Percentiles rank a stretch among this genome's conserved stretches.
Conservation (phyloP, 2,329 filamentous ascomycete genomes). For the Penicillium italicum region DNA sequence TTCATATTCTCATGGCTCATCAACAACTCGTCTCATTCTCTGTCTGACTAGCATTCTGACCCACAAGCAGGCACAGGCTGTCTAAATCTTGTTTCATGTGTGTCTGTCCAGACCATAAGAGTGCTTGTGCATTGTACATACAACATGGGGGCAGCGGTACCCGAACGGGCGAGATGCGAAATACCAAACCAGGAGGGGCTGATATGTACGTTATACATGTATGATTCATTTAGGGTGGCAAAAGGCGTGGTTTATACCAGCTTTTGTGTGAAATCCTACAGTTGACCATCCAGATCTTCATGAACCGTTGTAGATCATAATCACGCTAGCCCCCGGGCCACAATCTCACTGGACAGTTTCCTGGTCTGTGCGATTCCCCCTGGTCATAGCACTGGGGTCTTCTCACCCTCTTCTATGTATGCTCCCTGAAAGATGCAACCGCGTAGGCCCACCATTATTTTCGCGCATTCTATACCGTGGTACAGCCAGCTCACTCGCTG, state of each 20-base stretch:
- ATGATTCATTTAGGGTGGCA: background rate
- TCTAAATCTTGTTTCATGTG: background rate
- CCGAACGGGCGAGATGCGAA: background rate
- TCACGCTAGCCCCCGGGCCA: conserved; percentile 4
- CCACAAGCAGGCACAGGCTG: background rate
- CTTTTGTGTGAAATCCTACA: background rate
- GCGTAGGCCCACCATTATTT: background rate
- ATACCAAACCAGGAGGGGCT: background rate
- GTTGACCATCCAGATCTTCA: conserved; percentile 9
- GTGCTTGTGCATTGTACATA: background rate
- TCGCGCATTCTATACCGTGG: background rate
- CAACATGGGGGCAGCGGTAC: background rate
- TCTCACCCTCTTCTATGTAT: background rate
- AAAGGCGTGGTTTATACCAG: background rate
- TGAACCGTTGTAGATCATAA: conserved; percentile 16
- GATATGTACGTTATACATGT: conserved; percentile 1
- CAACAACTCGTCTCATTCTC: too few species aligned
- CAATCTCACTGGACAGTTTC: background rate
- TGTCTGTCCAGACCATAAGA: background rate
- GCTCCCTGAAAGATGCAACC: background rate
- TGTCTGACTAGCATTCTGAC: background rate
- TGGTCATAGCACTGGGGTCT: background rate
- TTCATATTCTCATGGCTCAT: background rate
- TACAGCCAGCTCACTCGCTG: background rate
- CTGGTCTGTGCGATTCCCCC: background rate